Conservation (phyloP, 495 filamentous ascomycete species). For the Aspergillus bertholletiae region DNA sequence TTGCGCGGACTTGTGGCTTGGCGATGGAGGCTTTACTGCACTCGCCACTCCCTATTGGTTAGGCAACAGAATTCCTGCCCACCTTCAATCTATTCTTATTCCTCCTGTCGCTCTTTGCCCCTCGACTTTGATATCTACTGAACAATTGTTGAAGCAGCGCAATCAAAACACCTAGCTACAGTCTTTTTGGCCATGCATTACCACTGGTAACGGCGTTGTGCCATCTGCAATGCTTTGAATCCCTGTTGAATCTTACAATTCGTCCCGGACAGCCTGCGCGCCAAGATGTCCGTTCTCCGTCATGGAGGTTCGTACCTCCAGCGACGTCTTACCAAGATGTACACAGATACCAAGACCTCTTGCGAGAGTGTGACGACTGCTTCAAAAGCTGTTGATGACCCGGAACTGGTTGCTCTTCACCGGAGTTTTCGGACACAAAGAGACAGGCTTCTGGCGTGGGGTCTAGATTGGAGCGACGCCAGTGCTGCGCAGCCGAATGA, state of each 20-base stretch:
- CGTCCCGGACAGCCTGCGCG: constrained; percentile 17
- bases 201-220: not conserved
- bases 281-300: constrained; percentile 47
- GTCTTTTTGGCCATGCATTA: not conserved
- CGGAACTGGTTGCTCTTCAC: constrained; percentile 53
- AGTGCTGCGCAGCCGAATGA: constrained; percentile 62
- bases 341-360: constrained; percentile 87
- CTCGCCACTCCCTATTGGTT: constrained; percentile 39
- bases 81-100: constrained; percentile 27
- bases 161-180: not conserved
- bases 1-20: constrained; percentile 17
- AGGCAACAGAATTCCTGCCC: constrained; percentile 49
- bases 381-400: constrained; percentile 52
- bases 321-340: constrained; percentile 80
- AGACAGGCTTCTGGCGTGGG: constrained; percentile 77
- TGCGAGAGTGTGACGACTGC: constrained; percentile 78
- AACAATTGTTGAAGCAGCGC: not conserved
- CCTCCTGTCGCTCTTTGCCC: constrained; percentile 12
- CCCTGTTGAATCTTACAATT: constrained; percentile 12
- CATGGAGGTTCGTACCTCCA: constrained; percentile 49
- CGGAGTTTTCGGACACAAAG: constrained; percentile 55
- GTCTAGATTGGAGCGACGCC: constrained; percentile 82
- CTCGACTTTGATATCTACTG: constrained; percentile 1
- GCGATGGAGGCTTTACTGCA: constrained; percentile 25
- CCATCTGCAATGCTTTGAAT: constrained; percentile 17